Evolutionary conservation across 495 filamentous ascomycete species (phyloP).

Genomic region (Podospora pseudopauciseta): DNA sequence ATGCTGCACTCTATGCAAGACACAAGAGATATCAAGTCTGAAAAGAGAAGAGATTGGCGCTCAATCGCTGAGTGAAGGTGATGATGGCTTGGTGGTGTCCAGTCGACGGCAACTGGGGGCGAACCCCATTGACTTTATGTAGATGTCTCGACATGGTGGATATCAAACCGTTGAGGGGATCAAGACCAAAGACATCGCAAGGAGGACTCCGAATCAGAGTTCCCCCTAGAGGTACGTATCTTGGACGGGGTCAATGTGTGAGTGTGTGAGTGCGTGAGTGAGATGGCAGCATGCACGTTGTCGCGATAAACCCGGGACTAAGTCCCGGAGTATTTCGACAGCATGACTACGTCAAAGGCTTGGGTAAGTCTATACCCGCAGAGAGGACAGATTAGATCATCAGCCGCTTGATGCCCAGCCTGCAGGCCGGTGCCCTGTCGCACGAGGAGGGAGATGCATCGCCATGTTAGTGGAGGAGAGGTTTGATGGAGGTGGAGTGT

Average conservation of each 20-base stretch:
- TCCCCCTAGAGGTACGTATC: conserved; percentile 18
- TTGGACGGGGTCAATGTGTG: not conserved
- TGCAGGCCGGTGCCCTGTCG: conserved; percentile 22
- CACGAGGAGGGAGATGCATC: conserved; percentile 5
- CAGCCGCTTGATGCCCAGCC: conserved; percentile 23
- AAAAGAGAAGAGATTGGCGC: conserved; percentile 32
- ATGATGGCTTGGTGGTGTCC: conserved; percentile 25
- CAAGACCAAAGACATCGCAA: not conserved
- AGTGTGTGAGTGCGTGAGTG: not conserved
- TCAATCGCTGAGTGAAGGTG: conserved; percentile 9
- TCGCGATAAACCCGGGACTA: conserved; percentile 3
- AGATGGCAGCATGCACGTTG: conserved; percentile 6
- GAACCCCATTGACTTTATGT: conserved; percentile 31
- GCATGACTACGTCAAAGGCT: not conserved
- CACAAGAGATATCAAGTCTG: conserved; percentile 23
- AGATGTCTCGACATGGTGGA: conserved; percentile 20
- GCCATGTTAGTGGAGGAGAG: not conserved
- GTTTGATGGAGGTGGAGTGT: not conserved
- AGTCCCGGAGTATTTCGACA: conserved; percentile 1
- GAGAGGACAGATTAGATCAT: not conserved
- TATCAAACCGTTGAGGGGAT: conserved; percentile 17
- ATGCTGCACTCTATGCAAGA: conserved; percentile 24
- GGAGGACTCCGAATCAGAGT: conserved; percentile 14
- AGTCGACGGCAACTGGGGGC: conserved; percentile 17
- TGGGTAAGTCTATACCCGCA: not conserved